phyloP scores from a whole-genome alignment of 2,329 filamentous ascomycete genomes.

The Aureobasidium leucospermi region DNA sequence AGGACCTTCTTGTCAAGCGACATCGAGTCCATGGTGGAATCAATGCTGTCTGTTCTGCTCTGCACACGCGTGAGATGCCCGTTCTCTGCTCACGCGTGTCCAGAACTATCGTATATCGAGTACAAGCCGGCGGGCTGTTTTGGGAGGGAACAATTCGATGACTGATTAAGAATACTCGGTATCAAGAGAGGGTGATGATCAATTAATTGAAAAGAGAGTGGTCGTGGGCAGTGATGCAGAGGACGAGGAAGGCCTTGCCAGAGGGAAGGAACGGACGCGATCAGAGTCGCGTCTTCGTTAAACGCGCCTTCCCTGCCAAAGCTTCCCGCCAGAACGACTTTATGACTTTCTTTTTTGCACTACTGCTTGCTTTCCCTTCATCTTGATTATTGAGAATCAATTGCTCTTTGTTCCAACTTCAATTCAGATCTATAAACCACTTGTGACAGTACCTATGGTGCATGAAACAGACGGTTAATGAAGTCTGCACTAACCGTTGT shows the following conservation, averaged over 20 bases:
- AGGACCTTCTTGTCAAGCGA: conserved; percentile 1
- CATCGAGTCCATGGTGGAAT: background rate
- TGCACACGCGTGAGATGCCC: conserved; percentile 12
- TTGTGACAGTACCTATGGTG: background rate
- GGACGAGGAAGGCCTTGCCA: background rate
- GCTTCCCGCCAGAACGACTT: background rate
- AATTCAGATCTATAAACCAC: background rate
- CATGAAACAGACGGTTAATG: background rate
- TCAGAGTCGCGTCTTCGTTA: background rate
- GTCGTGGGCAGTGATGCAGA: background rate
- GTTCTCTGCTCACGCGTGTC: conserved; percentile 11
- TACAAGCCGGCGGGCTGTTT: background rate
- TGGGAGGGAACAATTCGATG: background rate
- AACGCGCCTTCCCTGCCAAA: conserved; percentile 2
- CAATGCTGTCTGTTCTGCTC: background rate
- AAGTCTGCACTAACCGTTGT: conserved; percentile 4
- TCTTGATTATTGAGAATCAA: background rate
- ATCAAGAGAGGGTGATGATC: conserved; percentile 1
- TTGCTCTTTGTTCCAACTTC: background rate
- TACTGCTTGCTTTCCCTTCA: background rate
- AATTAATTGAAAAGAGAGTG: conserved; percentile 6
- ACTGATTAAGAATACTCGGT: conserved; percentile 9
- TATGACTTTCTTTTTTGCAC: background rate
- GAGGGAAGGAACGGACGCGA: background rate
- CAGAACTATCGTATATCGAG: background rate